A percentile compares a stretch with the other conserved stretches of the same genome.
Conservation (phyloP, 805 yeast genomes). For the Candida sithepensis region DNA sequence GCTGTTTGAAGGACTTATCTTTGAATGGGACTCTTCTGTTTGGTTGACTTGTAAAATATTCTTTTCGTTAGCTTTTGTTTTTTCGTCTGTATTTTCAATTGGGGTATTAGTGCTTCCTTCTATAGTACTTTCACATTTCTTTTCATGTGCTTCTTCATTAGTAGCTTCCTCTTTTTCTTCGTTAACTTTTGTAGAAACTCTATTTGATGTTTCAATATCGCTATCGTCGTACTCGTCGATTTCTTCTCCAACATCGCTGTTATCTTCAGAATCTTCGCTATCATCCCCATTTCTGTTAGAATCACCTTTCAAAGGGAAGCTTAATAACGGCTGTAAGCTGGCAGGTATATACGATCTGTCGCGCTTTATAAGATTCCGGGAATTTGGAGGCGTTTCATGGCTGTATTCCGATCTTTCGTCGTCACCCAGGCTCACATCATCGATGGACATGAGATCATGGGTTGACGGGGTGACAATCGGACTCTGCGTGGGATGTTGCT, state of each 20-base stretch:
- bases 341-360: conserved; percentile 5
- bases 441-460: neutral
- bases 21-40: neutral
- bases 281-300: neutral
- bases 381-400: no score
- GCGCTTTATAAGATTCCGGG: no score
- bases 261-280: neutral
- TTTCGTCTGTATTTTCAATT: neutral
- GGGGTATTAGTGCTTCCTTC: neutral
- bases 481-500: neutral
- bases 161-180: neutral
- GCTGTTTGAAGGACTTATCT: conserved; percentile 1
- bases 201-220: no score
- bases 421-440: neutral
- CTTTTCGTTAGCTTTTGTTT: no score
- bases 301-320: conserved; percentile 8
- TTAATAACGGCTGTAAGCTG: conserved; percentile 9
- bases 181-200: neutral
- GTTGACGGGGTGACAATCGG: neutral
- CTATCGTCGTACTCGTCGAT: neutral
- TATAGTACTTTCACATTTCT: neutral
- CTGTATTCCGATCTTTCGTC: neutral
- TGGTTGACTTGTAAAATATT: no score
- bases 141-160: neutral
- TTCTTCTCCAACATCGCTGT: neutral